Evolutionary conservation across 2,329 filamentous ascomycete species (phyloP).

Genomic region (Mycosphaerella sp.): DNA sequence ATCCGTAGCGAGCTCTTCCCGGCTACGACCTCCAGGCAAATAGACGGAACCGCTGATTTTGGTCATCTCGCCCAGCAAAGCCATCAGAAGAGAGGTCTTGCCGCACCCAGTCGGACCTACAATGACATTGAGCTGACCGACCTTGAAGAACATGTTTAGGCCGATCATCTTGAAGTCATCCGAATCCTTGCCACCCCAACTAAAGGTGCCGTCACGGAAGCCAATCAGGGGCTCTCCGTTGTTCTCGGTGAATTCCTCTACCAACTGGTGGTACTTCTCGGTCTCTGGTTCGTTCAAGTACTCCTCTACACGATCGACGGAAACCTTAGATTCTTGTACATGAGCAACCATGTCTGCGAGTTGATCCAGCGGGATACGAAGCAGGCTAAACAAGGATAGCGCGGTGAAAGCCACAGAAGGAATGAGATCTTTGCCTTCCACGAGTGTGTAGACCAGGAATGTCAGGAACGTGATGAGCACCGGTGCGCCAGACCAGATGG

Average conservation of each 20-base stretch:
- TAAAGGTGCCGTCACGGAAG: slow-evolving; percentile 76
- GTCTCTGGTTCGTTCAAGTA: slow-evolving; percentile 93
- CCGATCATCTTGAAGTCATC: slow-evolving; percentile 67
- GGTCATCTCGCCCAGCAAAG: slow-evolving; percentile 92
- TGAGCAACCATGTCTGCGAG: slow-evolving; percentile 98
- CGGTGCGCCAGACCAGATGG: slow-evolving; percentile 93
- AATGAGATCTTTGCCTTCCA: slow-evolving; percentile 82
- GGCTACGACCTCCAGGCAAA: slow-evolving; percentile 76
- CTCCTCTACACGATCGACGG: slow-evolving; percentile 90
- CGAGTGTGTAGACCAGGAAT: slow-evolving; percentile 83
- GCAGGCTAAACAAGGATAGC: slow-evolving; percentile 88
- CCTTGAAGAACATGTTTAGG: slow-evolving; percentile 71
- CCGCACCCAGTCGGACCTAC: slow-evolving; percentile 89
- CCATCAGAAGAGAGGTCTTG: slow-evolving; percentile 95
- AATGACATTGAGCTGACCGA: slow-evolving; percentile 86
- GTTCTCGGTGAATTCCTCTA: slow-evolving; percentile 60
- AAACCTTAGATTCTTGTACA: slow-evolving; percentile 95
- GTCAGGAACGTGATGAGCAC: slow-evolving; percentile 94
- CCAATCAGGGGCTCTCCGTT: slow-evolving; percentile 70
- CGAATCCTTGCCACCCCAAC: slow-evolving; percentile 65
- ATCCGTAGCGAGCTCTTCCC: slow-evolving; percentile 76
- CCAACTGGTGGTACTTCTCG: slow-evolving; percentile 84
- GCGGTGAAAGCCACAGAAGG: slow-evolving; percentile 94
- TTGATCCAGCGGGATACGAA: slow-evolving; percentile 89
- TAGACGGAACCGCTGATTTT: slow-evolving; percentile 71